Evolutionary conservation across 805 yeast species (phyloP).

Genomic region (Wickerhamiella occidentalis): DNA sequence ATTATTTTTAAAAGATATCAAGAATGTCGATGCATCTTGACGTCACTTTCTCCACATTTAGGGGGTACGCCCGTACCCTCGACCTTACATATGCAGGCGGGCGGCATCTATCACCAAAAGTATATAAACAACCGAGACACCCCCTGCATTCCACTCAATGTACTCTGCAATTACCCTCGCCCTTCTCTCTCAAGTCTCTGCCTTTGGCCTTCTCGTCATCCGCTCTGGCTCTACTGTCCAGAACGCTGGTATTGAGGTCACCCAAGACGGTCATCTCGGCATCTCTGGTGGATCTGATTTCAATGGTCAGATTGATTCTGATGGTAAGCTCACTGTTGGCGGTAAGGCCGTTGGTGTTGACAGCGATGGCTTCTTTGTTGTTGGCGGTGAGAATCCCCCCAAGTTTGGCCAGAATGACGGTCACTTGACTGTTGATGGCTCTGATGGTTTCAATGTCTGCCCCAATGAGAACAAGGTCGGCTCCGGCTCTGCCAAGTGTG

Average conservation of each 20-base stretch:
- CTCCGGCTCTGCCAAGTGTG: background rate
- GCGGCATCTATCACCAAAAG: too few species aligned
- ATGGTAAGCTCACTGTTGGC: constrained; percentile 2
- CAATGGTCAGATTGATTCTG: background rate
- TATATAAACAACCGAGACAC: background rate
- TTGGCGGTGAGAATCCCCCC: background rate
- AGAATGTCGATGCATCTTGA: too few species aligned
- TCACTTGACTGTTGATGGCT: background rate
- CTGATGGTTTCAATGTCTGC: background rate
- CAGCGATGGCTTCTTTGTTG: background rate
- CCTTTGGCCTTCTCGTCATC: background rate
- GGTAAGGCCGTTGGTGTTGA: background rate
- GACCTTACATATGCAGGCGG: too few species aligned
- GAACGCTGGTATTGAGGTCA: background rate
- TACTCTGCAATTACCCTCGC: constrained; percentile 6
- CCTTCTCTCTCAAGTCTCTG: constrained; percentile 2
- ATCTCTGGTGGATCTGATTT: background rate
- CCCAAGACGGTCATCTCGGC: background rate
- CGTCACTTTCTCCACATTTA: too few species aligned
- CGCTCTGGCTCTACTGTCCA: constrained; percentile 4
- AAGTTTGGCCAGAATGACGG: background rate
- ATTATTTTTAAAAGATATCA: too few species aligned
- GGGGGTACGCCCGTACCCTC: too few species aligned
- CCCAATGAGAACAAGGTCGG: background rate
- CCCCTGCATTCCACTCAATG: background rate